Conservation (phyloP, 129 eudicot genomes). For the Sambucus nigra region DNA sequence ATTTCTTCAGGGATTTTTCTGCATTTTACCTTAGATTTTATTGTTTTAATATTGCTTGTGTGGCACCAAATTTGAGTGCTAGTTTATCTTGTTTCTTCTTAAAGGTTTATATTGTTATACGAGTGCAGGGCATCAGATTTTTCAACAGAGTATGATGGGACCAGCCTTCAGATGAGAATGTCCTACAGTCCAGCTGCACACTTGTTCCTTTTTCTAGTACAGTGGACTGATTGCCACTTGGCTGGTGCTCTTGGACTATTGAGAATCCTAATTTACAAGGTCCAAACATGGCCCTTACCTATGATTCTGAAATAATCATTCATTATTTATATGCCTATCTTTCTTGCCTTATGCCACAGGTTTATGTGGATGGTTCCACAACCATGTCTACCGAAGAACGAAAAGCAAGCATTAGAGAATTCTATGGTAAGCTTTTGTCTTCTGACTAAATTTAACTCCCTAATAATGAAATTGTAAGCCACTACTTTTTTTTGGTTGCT, state of each 20-base stretch:
- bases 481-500: background rate
- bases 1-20: no score
- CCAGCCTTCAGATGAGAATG: constrained; percentile 78
- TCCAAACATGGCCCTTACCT: constrained; percentile 3
- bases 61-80: no score
- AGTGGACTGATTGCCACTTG: constrained; percentile 86
- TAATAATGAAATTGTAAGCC: background rate
- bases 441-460: background rate
- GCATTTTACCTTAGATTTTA: background rate
- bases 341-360: constrained; percentile 30
- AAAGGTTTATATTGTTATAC: background rate
- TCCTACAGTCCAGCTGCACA: constrained; percentile 79
- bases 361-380: constrained; percentile 92
- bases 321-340: background rate
- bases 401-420: constrained; percentile 86
- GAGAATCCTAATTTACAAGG: constrained; percentile 82
- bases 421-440: constrained; percentile 44
- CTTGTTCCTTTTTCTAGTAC: constrained; percentile 75
- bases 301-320: background rate
- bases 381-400: constrained; percentile 86
- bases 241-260: constrained; percentile 85
- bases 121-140: constrained; percentile 69
- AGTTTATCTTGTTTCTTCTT: constrained; percentile 1
- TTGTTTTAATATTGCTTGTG: background rate
- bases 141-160: constrained; percentile 75